These are phyloP conservation scores for Trichoderma lentiforme DNA, from an alignment of 2,329 filamentous ascomycete species.

Conservation along the genomic window DNA sequence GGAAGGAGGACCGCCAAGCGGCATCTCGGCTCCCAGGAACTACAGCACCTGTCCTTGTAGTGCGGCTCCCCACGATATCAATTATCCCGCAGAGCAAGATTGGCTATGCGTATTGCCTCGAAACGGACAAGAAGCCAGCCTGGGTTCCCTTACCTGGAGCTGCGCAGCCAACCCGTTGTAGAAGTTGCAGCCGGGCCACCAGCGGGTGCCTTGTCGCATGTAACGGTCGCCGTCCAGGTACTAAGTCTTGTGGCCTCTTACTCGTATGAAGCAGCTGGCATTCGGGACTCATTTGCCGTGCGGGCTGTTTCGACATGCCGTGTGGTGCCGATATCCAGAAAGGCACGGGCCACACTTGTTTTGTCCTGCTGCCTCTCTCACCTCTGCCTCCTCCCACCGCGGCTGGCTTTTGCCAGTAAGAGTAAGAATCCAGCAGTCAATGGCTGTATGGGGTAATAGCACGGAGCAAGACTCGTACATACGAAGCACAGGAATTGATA, in stretches of 20 bases:
- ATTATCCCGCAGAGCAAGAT: neutral
- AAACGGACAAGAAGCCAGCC: slow-evolving; percentile 2
- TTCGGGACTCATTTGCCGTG: slow-evolving; percentile 15
- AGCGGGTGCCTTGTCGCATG: neutral
- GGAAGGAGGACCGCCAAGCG: slow-evolving; percentile 6
- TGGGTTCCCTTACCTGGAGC: neutral
- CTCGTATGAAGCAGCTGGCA: neutral
- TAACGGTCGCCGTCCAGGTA: neutral
- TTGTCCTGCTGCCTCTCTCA: neutral
- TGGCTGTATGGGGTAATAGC: neutral
- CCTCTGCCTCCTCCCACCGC: neutral
- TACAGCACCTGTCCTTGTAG: slow-evolving; percentile 1
- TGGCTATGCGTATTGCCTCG: neutral
- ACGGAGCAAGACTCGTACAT: neutral
- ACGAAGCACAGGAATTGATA: neutral
- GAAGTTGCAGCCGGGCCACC: neutral
- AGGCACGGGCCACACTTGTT: slow-evolving; percentile 11
- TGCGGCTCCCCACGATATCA: slow-evolving; percentile 3
- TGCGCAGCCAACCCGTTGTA: neutral
- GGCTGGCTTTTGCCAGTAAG: neutral
- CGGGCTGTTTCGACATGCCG: slow-evolving; percentile 4
- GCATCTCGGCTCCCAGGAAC: slow-evolving; percentile 8
- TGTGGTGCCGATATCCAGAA: slow-evolving; percentile 13
- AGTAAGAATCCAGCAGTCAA: neutral
- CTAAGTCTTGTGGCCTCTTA: neutral